Evolutionary conservation across 2,329 filamentous ascomycete genomes (phyloP), one percentile per base, ranked within the genome.

Genomic region (Nemania serpens): DNA sequence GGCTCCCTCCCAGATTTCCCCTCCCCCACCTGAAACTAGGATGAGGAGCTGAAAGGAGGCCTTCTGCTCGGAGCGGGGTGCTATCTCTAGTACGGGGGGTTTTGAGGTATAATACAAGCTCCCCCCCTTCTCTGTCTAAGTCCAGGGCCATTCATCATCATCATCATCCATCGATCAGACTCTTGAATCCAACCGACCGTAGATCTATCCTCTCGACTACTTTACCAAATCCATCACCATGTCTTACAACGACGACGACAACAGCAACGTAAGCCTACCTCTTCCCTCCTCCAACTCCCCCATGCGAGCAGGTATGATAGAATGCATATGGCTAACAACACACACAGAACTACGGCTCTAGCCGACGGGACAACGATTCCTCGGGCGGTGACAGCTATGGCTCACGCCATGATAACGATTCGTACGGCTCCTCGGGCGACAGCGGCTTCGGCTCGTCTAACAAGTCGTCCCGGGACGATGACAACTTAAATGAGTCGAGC

Each of bases 231-330:
- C 39, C 7, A 50, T 62, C 66, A 71, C 37, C 20, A 74, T 82
- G 81, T 82, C 80, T 77, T 81, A 78, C 76, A 73, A 75, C 54
- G 46, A 43, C 47, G 11, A 33, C 50, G 39, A 76, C 64, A 76
- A 79, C 75, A 74, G 75, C 65, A 69, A 74, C 71, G 74, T 75
- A 65, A 72, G 73, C 34, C 20, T 34, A 22, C 12, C 34, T 12
- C 2, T n/a, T 7, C n/a, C 22, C 17, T 47, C 11, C 10, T 7
- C 25, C 25, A 29, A 29, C 7, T 29, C 25, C 3, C 25, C 25
- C 25, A 3, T 29, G n/a, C n/a, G n/a, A n/a, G n/a, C 29, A 41
- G 36, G 15, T 48, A 37, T 25, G 15, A 37, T 55, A 15, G 6
- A n/a, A 29, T 15, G 18, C 34, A 22, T 12, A n/a, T 53, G 9